Percentiles rank a stretch among this genome's conserved stretches.
Evolutionary conservation across 164 flowering plant species (phyloP).

Genomic region (Tetrastigma voinierianum): DNA sequence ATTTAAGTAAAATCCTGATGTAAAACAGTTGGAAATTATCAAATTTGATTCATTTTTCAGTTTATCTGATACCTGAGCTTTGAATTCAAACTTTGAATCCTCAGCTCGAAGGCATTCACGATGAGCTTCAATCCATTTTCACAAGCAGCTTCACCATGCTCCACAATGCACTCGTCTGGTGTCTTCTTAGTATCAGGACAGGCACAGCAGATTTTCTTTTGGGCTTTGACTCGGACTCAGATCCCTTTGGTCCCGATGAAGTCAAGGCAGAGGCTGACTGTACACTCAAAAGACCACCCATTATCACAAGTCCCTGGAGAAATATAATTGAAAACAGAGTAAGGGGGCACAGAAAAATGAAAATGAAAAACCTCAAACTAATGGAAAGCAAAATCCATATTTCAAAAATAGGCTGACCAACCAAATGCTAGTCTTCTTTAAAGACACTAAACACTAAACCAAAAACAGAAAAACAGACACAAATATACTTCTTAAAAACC

Average conservation of each 20-base stretch:
- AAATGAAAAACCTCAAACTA: no score
- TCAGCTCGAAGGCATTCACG: slow-evolving; percentile 65
- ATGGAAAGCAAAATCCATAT: no score
- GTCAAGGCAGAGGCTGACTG: slow-evolving; percentile 26
- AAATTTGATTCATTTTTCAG: neutral
- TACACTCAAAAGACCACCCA: slow-evolving; percentile 38
- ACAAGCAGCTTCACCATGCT: slow-evolving; percentile 71
- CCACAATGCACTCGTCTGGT: slow-evolving; percentile 72
- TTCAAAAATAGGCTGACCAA: no score
- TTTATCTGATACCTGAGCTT: neutral
- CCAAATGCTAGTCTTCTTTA: no score
- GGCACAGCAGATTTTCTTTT: slow-evolving; percentile 85
- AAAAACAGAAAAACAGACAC: no score
- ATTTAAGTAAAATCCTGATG: no score
- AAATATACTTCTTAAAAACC: no score
- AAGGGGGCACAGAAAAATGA: no score
- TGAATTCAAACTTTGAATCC: slow-evolving; percentile 56
- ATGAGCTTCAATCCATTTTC: slow-evolving; percentile 77
- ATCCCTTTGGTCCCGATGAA: slow-evolving; percentile 24
- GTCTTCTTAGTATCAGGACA: slow-evolving; percentile 76
- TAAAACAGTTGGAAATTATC: no score
- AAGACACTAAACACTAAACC: no score
- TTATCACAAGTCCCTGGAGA: slow-evolving; percentile 4
- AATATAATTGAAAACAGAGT: no score
- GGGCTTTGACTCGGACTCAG: slow-evolving; percentile 47